These are phyloP conservation scores for Ogataea trehalophila DNA, from an alignment of 805 yeast species.

Conservation along the genomic window DNA sequence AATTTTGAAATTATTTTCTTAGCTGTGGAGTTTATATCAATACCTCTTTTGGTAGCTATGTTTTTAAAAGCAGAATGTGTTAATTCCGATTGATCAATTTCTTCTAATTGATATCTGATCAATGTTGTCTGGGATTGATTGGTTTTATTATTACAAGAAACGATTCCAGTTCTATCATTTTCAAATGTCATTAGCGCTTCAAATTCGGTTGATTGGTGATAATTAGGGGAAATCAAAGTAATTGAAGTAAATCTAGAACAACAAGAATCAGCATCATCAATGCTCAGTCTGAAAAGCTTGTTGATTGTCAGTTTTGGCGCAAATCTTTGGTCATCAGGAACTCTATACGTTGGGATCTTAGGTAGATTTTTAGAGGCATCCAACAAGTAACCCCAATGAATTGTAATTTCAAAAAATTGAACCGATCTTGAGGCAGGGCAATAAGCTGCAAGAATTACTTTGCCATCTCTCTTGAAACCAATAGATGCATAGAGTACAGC, in stretches of 20 bases:
- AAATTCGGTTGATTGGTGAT: slow-evolving; percentile 35
- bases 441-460: slow-evolving; percentile 38
- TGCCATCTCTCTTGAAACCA: slow-evolving; percentile 48
- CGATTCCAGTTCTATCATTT: slow-evolving; percentile 12
- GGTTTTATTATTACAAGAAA: slow-evolving; percentile 7
- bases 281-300: slow-evolving; percentile 27
- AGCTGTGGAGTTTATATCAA: slow-evolving; percentile 3
- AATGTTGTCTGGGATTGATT: slow-evolving; percentile 18
- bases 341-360: slow-evolving; percentile 44
- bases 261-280: slow-evolving; percentile 27
- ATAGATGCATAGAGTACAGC: slow-evolving; percentile 38
- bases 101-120: slow-evolving; percentile 23
- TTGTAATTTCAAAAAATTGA: slow-evolving; percentile 35
- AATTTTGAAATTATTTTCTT: slow-evolving; percentile 5
- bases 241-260: slow-evolving; percentile 30
- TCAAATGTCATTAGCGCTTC: slow-evolving; percentile 45
- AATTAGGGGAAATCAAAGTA: slow-evolving; percentile 42
- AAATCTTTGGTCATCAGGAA: slow-evolving; percentile 40
- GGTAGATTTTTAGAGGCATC: slow-evolving; percentile 43
- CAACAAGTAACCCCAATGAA: slow-evolving; percentile 54
- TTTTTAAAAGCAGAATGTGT: slow-evolving; percentile 23
- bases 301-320: slow-evolving; percentile 36
- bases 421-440: slow-evolving; percentile 34
- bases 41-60: slow-evolving; percentile 18
- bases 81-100: slow-evolving; percentile 5